Conservation (phyloP, 805 yeast genomes). For the Sugiyamaella lignohabitans region DNA sequence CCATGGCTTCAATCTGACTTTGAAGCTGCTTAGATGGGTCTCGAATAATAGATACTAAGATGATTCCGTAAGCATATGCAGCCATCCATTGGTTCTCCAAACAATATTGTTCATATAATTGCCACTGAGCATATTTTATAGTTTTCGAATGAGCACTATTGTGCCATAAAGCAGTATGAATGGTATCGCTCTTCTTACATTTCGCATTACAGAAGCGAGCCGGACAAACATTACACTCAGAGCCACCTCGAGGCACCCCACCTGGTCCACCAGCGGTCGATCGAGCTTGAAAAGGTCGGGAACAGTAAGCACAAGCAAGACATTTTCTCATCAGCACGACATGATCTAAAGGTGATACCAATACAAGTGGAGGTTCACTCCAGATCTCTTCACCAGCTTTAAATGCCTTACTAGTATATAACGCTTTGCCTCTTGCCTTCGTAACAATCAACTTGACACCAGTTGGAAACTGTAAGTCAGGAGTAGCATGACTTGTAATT, state of each 20-base stretch:
- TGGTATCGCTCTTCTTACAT: conserved; percentile 50
- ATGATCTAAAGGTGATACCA: conserved; percentile 64
- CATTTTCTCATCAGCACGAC: conserved; percentile 52
- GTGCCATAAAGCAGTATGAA: conserved; percentile 58
- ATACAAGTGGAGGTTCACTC: conserved; percentile 55
- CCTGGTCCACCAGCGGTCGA: conserved; percentile 15
- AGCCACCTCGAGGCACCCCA: conserved; percentile 37
- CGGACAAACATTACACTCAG: conserved; percentile 55
- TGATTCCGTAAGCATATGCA: conserved; percentile 55
- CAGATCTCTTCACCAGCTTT: conserved; percentile 50
- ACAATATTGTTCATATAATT: conserved; percentile 53
- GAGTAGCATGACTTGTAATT: conserved; percentile 47
- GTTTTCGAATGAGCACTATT: conserved; percentile 32
- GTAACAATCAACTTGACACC: conserved; percentile 44
- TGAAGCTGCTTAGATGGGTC: conserved; percentile 35
- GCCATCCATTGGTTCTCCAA: conserved; percentile 61
- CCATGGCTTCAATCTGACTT: conserved; percentile 55
- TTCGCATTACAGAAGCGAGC: conserved; percentile 64
- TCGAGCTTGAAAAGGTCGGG: conserved; percentile 41
- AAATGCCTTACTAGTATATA: conserved; percentile 46
- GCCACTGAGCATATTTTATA: conserved; percentile 39
- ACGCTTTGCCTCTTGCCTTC: conserved; percentile 52
- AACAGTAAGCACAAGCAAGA: conserved; percentile 69
- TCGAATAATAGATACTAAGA: conserved; percentile 41
- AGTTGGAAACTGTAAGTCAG: conserved; percentile 34